Evolutionary conservation across 306 rosid genomes (phyloP).

Genomic region (Cicer bijugum): DNA sequence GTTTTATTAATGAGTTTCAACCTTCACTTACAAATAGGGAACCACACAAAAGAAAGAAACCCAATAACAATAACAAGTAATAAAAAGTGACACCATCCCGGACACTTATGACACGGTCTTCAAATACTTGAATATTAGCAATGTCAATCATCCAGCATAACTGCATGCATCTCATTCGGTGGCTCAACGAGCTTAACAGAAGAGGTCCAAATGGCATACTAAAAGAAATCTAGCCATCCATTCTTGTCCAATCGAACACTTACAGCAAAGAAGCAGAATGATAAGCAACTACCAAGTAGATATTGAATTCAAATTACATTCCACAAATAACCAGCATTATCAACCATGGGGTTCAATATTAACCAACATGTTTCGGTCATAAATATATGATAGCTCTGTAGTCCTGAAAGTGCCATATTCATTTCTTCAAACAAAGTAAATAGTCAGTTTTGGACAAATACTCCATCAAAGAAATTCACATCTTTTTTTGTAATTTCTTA

Average conservation of each 20-base stretch:
- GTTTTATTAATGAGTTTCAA: conserved; percentile 34
- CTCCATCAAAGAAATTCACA: conserved; percentile 5
- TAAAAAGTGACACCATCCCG: conserved; percentile 45
- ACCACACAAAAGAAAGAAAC: conserved; percentile 43
- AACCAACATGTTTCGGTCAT: conserved; percentile 32
- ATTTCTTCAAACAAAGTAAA: conserved; percentile 38
- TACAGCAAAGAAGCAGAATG: conserved; percentile 44
- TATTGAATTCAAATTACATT: conserved; percentile 46
- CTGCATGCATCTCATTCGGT: conserved; percentile 42
- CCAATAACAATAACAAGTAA: conserved; percentile 37
- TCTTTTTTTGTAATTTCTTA: conserved; percentile 15
- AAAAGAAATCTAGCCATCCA: conserved; percentile 47
- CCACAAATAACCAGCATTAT: conserved; percentile 36
- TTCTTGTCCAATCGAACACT: conserved; percentile 51
- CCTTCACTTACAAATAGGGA: conserved; percentile 30
- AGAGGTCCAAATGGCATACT: conserved; percentile 51
- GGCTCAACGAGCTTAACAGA: conserved; percentile 51
- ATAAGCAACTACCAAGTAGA: conserved; percentile 42
- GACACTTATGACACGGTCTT: conserved; percentile 42
- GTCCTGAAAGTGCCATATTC: conserved; percentile 29
- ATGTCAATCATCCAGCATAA: conserved; percentile 49
- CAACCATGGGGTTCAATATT: conserved; percentile 46
- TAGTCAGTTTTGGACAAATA: conserved; percentile 40
- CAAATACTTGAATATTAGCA: conserved; percentile 49
- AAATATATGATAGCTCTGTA: conserved; percentile 29